A percentile compares a stretch with the other conserved stretches of the same genome.
Conservation (phyloP, 2,329 filamentous ascomycete species). For the Penicillium capsulatum region DNA sequence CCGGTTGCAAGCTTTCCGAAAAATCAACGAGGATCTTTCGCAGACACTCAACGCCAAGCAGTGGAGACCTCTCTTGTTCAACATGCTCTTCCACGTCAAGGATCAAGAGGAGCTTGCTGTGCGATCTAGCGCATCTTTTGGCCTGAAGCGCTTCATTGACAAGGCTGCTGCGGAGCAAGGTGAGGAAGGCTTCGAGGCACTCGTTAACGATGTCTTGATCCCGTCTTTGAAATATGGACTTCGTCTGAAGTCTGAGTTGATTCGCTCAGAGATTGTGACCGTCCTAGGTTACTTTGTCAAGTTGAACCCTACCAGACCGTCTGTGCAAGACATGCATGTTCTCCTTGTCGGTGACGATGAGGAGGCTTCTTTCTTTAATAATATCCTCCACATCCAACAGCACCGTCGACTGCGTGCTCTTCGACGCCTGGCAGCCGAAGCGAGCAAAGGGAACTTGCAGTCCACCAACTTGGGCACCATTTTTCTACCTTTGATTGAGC, state of each 20-base stretch:
- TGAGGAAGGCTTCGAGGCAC: slow-evolving; percentile 50
- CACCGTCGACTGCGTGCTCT: slow-evolving; percentile 81
- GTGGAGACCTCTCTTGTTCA: slow-evolving; percentile 85
- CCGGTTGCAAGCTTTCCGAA: slow-evolving; percentile 70
- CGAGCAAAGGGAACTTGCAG: slow-evolving; percentile 59
- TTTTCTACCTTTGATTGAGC: slow-evolving; percentile 86
- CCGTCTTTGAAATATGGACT: slow-evolving; percentile 73
- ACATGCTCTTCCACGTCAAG: slow-evolving; percentile 80
- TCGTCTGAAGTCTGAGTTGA: slow-evolving; percentile 73
- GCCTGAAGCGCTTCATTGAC: slow-evolving; percentile 72
- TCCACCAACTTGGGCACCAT: slow-evolving; percentile 79
- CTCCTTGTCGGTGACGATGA: slow-evolving; percentile 70
- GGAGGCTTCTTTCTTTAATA: slow-evolving; percentile 83
- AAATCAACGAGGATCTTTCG: slow-evolving; percentile 62
- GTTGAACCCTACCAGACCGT: slow-evolving; percentile 63
- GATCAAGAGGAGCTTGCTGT: slow-evolving; percentile 86
- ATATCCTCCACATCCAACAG: slow-evolving; percentile 84
- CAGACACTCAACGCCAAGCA: slow-evolving; percentile 61
- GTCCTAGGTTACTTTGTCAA: slow-evolving; percentile 76
- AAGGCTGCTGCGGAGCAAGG: slow-evolving; percentile 46
- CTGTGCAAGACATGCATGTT: slow-evolving; percentile 67
- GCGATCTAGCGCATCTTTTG: slow-evolving; percentile 74
- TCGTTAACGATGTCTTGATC: slow-evolving; percentile 64
- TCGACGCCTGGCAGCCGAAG: slow-evolving; percentile 67
- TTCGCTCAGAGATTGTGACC: slow-evolving; percentile 75